Conservation (phyloP, 2,329 filamentous ascomycete genomes). For the Talaromyces sp. region DNA sequence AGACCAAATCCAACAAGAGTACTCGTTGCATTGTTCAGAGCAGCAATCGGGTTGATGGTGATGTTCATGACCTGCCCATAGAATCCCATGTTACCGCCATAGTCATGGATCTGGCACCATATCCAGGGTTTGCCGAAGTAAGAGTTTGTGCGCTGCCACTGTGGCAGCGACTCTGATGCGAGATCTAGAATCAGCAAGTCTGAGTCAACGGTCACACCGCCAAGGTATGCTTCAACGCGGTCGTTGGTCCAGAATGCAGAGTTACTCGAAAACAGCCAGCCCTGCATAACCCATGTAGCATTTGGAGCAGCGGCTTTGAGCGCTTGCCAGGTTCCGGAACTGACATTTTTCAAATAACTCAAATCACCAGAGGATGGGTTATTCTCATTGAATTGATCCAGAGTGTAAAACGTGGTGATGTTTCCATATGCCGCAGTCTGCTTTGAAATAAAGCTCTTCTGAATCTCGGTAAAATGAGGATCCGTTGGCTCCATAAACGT, state of each 20-base stretch:
- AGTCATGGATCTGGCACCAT: conserved; percentile 54
- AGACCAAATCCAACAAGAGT: conserved; percentile 50
- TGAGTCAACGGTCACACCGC: conserved; percentile 41
- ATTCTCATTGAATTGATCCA: conserved; percentile 56
- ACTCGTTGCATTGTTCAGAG: conserved; percentile 37
- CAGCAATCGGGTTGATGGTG: conserved; percentile 47
- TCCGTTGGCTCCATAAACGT: conserved; percentile 51
- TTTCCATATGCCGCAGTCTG: conserved; percentile 49
- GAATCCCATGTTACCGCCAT: conserved; percentile 50
- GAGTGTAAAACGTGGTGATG: conserved; percentile 49
- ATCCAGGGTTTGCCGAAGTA: conserved; percentile 55
- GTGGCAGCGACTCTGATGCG: conserved; percentile 49
- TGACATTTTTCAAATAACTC: conserved; percentile 44
- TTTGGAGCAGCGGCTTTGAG: conserved; percentile 49
- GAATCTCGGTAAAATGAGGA: conserved; percentile 42
- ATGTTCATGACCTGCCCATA: conserved; percentile 52
- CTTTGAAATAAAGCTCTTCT: conserved; percentile 47
- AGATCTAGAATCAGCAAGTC: conserved; percentile 54
- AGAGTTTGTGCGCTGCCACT: conserved; percentile 51
- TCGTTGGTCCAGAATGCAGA: conserved; percentile 49
- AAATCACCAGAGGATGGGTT: conserved; percentile 46
- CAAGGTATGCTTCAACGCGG: conserved; percentile 50
- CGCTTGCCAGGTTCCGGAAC: conserved; percentile 44
- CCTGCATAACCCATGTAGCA: conserved; percentile 54
- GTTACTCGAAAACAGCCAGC: conserved; percentile 51